Evolutionary conservation across 208 protist genomes (phyloP).

Genomic region (Trichomonas tenax): DNA sequence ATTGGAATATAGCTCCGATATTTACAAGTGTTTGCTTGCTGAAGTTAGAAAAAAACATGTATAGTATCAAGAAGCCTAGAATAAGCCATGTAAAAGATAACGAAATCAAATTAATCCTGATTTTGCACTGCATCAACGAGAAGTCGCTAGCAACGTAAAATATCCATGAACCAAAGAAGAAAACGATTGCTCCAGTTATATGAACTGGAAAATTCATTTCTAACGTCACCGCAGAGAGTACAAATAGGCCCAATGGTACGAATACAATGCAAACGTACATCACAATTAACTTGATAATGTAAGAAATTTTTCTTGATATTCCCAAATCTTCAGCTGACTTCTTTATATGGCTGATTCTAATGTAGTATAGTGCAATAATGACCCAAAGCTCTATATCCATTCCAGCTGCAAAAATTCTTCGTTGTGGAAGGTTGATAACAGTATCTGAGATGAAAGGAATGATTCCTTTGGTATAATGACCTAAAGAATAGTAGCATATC

Average conservation of each 20-base stretch:
- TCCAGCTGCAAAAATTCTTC: neutral
- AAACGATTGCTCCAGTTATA: neutral
- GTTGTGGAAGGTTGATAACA: neutral
- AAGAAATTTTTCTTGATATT: neutral
- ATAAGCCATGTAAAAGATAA: neutral
- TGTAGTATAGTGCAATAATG: neutral
- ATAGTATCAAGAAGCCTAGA: neutral
- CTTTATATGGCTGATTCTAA: neutral
- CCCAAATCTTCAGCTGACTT: neutral
- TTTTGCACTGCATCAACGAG: neutral
- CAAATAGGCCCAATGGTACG: neutral
- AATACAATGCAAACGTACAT: neutral
- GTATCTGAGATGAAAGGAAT: neutral
- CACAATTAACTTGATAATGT: neutral
- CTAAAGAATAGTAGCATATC: neutral
- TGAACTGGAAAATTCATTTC: neutral
- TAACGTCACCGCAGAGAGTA: neutral
- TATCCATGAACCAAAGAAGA: neutral
- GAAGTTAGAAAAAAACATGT: neutral
- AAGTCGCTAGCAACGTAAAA: neutral
- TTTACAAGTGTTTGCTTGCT: neutral
- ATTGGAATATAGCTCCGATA: neutral
- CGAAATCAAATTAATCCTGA: neutral
- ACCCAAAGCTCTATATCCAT: neutral
- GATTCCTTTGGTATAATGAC: neutral